Conservation (phyloP, 1,139 yeast species). For the Tardiomyces blankii region DNA sequence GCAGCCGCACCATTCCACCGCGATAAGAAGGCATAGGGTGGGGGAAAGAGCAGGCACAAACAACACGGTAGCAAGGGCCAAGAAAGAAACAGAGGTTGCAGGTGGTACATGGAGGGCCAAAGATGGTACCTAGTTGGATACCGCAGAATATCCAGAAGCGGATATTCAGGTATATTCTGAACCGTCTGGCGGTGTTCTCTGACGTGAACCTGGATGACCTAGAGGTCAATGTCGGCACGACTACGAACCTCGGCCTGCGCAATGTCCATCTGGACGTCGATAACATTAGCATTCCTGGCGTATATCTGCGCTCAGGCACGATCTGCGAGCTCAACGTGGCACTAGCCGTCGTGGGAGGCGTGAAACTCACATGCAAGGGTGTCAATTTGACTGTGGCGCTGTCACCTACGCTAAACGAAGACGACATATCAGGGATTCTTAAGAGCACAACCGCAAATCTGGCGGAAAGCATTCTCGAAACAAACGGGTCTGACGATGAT, state of each 20-base stretch:
- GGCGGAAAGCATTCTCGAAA: slow-evolving; percentile 19
- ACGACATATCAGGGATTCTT: slow-evolving; percentile 41
- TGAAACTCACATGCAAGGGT: slow-evolving; percentile 47
- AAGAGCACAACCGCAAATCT: slow-evolving; percentile 45
- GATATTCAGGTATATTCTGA: slow-evolving; percentile 64
- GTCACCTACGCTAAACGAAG: slow-evolving; percentile 18
- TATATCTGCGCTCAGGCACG: slow-evolving; percentile 52
- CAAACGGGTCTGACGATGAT: slow-evolving; percentile 12
- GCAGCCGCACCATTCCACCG: too few relatives aligned
- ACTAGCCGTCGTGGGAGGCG: slow-evolving; percentile 47
- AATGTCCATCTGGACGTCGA: slow-evolving; percentile 67
- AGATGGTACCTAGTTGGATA: background rate
- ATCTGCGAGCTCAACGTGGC: slow-evolving; percentile 42
- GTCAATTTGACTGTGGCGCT: slow-evolving; percentile 46
- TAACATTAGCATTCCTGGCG: slow-evolving; percentile 54
- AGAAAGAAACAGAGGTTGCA: too few relatives aligned
- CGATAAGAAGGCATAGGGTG: too few relatives aligned
- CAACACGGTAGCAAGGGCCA: too few relatives aligned
- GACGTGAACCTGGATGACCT: slow-evolving; percentile 71
- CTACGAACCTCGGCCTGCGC: slow-evolving; percentile 41
- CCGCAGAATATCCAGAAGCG: slow-evolving; percentile 46
- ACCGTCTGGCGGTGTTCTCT: slow-evolving; percentile 74
- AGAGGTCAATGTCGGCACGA: slow-evolving; percentile 60
- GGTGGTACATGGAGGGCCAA: too few relatives aligned
- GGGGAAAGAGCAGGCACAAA: too few relatives aligned